Conservation (phyloP, 1,284 basidiomycete species). For the Vanrija sp. region DNA sequence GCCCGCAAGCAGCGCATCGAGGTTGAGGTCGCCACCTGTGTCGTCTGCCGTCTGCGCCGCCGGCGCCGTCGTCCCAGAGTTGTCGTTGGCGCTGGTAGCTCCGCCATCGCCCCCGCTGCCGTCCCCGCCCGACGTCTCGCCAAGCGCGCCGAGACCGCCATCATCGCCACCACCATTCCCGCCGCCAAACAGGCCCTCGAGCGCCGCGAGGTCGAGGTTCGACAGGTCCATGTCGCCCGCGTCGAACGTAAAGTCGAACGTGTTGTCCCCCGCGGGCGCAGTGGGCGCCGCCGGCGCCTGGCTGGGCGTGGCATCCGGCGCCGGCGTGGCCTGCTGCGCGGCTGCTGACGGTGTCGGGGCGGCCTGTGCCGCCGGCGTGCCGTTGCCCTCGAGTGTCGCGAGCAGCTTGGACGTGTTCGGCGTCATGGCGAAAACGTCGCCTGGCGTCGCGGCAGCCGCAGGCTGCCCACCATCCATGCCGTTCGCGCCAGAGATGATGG, state of each 20-base stretch:
- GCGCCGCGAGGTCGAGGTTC: slow-evolving; percentile 11
- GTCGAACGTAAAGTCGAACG: slow-evolving; percentile 11
- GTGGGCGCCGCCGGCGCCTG: not conserved
- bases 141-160: not conserved
- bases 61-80: not conserved
- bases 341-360: not conserved
- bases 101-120: not conserved
- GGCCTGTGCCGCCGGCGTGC: not conserved
- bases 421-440: slow-evolving; percentile 11
- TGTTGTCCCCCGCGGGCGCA: not conserved
- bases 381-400: slow-evolving; percentile 4
- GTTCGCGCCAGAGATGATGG: slow-evolving; percentile 19
- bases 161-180: not conserved
- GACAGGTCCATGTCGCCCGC: slow-evolving; percentile 10
- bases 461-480: not conserved
- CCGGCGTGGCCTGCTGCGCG: not conserved
- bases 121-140: not conserved
- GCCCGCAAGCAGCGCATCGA: not conserved
- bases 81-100: not conserved
- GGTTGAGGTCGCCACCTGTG: not conserved
- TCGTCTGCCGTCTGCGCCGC: not conserved
- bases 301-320: not conserved
- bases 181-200: slow-evolving; percentile 12
- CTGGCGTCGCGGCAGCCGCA: not conserved
- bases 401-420: slow-evolving; percentile 18